These are phyloP conservation scores for Astrephomene gubernaculifera DNA, from an alignment of 139 green algal species.

Conservation along the genomic window DNA sequence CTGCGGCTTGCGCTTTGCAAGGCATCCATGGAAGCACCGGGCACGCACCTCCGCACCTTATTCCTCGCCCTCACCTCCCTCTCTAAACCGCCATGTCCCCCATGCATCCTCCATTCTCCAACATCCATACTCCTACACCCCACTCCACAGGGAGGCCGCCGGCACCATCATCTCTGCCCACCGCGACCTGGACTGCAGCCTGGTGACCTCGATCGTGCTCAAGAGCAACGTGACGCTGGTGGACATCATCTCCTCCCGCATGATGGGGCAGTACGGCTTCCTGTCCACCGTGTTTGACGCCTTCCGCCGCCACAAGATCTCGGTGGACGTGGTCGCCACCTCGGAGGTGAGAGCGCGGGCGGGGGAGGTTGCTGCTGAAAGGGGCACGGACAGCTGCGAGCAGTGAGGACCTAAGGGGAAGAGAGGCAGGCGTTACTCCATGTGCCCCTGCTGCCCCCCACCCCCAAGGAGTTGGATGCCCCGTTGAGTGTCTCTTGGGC, in stretches of 20 bases:
- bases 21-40: too few species aligned
- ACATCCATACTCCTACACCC: neutral
- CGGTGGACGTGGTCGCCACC: conserved; percentile 97
- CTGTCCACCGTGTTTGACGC: conserved; percentile 88
- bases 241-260: conserved; percentile 85
- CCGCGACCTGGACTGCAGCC: conserved; percentile 80
- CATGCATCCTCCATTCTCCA: too few species aligned
- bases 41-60: too few species aligned
- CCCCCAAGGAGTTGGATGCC: too few species aligned
- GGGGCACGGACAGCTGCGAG: too few species aligned
- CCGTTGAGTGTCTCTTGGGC: neutral
- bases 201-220: conserved; percentile 97
- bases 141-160: conserved; percentile 59
- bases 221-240: conserved; percentile 93
- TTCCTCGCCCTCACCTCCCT: too few species aligned
- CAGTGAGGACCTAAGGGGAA: too few species aligned
- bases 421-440: too few species aligned
- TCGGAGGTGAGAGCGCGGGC: conserved; percentile 75
- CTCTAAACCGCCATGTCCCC: too few species aligned
- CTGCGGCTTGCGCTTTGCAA: too few species aligned
- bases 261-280: conserved; percentile 90
- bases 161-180: conserved; percentile 89
- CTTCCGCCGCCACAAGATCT: conserved; percentile 87
- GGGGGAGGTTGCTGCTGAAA: too few species aligned
- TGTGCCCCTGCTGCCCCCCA: too few species aligned